Conservation (phyloP, 352 stramenopile species). For the Globisporangium cylindrosporum region DNA sequence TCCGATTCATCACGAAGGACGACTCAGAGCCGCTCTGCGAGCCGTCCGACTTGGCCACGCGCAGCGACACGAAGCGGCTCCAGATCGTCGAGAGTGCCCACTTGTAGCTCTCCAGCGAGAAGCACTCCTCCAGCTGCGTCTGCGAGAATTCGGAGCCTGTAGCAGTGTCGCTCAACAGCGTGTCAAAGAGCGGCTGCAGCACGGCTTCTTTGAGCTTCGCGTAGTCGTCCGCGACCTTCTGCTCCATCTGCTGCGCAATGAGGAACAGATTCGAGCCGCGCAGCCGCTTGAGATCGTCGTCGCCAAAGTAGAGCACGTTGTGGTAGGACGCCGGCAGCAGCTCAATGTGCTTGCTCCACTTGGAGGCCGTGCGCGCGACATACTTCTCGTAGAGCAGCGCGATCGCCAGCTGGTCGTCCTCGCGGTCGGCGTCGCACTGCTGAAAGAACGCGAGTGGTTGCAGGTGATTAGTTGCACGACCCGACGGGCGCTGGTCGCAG, state of each 20-base stretch:
- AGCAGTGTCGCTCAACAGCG: conserved; percentile 18
- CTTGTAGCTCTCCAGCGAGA: conserved; percentile 73
- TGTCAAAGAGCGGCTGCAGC: conserved; percentile 51
- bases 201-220: conserved; percentile 31
- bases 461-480: conserved; percentile 18
- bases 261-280: conserved; percentile 63
- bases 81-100: conserved; percentile 86
- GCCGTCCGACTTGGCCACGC: conserved; percentile 24
- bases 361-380: conserved; percentile 36
- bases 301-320: conserved; percentile 67
- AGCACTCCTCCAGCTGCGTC: conserved; percentile 26
- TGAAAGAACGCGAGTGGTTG: conserved; percentile 49
- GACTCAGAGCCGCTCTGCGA: conserved; percentile 12
- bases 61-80: conserved; percentile 80
- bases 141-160: conserved; percentile 25
- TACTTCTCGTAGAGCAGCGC: conserved; percentile 73
- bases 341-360: conserved; percentile 64
- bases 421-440: conserved; percentile 31
- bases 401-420: conserved; percentile 70
- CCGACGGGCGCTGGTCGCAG: conserved; percentile 11
- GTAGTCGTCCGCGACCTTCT: conserved; percentile 57
- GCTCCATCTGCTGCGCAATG: conserved; percentile 61
- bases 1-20: not conserved
- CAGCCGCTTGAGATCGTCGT: conserved; percentile 35
- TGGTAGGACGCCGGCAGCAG: conserved; percentile 59